These are phyloP conservation scores for Kipferlia bialata DNA, from an alignment of 78 protist genomes.

Conservation along the genomic window DNA sequence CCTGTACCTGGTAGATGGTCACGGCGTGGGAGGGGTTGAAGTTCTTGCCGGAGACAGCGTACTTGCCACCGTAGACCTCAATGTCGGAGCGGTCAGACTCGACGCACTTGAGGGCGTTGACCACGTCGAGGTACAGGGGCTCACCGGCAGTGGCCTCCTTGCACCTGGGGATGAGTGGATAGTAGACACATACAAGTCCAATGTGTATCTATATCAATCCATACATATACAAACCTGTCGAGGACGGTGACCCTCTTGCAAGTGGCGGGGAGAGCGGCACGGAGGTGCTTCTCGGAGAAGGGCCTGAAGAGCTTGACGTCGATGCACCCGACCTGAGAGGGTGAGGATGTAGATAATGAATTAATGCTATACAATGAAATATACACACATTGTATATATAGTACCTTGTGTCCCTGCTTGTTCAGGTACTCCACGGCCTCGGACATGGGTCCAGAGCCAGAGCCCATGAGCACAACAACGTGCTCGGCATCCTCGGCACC, in stretches of 20 bases:
- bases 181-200: not conserved
- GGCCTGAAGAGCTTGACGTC: constrained; percentile 53
- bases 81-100: not conserved
- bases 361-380: too few species aligned
- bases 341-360: too few species aligned
- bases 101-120: not conserved
- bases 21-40: constrained; percentile 36
- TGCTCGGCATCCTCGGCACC: constrained; percentile 47
- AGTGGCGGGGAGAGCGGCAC: constrained; percentile 37
- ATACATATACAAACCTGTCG: too few species aligned
- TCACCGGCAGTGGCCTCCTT: constrained; percentile 44
- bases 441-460: constrained; percentile 19
- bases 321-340: constrained; percentile 53
- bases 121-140: constrained; percentile 53
- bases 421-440: constrained; percentile 27
- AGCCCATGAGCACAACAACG: constrained; percentile 49
- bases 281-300: constrained; percentile 22
- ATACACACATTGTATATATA: too few species aligned
- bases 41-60: constrained; percentile 51
- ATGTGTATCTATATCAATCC: too few species aligned
- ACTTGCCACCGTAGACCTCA: constrained; percentile 41
- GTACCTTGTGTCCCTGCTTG: constrained; percentile 20
- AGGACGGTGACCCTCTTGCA: constrained; percentile 37
- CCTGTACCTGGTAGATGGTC: constrained; percentile 43
- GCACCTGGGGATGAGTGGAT: constrained; percentile 13